Conservation (phyloP, 1,284 basidiomycete genomes). For the Mycosarcoma mackinlayi region DNA sequence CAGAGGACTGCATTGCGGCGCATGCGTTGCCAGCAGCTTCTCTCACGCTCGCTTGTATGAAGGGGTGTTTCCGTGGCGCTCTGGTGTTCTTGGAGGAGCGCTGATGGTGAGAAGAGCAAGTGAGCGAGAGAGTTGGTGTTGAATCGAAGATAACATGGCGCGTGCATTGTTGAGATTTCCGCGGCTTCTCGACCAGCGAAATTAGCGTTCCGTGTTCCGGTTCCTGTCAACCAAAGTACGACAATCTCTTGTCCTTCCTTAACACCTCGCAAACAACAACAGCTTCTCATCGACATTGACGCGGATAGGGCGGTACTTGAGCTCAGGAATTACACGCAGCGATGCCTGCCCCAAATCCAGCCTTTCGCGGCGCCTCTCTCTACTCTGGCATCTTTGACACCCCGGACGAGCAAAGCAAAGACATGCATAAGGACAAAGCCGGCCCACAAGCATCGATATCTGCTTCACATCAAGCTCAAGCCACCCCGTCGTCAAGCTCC, state of each 20-base stretch:
- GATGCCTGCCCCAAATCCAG: slow-evolving; percentile 26
- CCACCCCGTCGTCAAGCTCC: too few species aligned
- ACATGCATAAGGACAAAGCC: background rate
- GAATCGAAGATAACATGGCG: background rate
- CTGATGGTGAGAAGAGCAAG: slow-evolving; percentile 1
- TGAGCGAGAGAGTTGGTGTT: background rate
- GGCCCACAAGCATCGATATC: background rate
- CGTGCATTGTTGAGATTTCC: background rate
- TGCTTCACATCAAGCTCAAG: background rate
- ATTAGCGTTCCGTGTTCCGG: slow-evolving; percentile 3
- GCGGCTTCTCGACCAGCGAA: background rate
- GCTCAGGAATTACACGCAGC: background rate
- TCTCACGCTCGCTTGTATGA: background rate
- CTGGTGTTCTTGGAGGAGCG: background rate
- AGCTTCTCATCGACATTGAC: too few species aligned
- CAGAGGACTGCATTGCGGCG: slow-evolving; percentile 5
- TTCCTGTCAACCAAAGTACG: background rate
- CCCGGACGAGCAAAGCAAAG: slow-evolving; percentile 1
- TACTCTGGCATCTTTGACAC: slow-evolving; percentile 53
- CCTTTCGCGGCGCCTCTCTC: slow-evolving; percentile 45
- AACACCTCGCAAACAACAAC: background rate
- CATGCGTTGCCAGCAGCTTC: too few species aligned
- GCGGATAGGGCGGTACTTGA: too few species aligned
- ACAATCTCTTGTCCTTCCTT: background rate
- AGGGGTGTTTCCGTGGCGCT: too few species aligned